These are phyloP conservation scores for Chlorella sp. DNA, from an alignment of 139 green algal species.

Conservation along the genomic window DNA sequence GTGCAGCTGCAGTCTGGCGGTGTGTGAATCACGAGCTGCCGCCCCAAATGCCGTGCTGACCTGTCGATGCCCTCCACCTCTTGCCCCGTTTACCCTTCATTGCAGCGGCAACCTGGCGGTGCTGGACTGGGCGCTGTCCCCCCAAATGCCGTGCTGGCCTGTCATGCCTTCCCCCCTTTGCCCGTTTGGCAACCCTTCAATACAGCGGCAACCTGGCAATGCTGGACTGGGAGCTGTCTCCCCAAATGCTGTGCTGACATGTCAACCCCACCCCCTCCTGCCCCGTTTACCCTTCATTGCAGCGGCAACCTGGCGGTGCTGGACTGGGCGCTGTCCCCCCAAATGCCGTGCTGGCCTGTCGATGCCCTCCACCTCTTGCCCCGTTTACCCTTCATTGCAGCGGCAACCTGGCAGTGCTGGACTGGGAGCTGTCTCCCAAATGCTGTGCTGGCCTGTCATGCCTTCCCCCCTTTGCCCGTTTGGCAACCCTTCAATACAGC, in stretches of 20 bases:
- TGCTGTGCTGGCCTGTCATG: conserved; percentile 60
- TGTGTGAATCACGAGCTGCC: conserved; percentile 69
- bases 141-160: conserved; percentile 38
- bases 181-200: not conserved
- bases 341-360: too few relatives aligned
- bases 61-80: not conserved
- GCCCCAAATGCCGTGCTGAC: conserved; percentile 38
- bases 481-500: too few relatives aligned
- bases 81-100: not conserved
- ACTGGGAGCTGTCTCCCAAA: conserved; percentile 65
- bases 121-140: conserved; percentile 59
- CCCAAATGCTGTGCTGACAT: too few relatives aligned
- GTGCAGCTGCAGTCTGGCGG: conserved; percentile 80
- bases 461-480: not conserved
- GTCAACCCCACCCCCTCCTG: too few relatives aligned
- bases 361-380: too few relatives aligned
- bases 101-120: conserved; percentile 82
- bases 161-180: not conserved
- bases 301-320: not conserved
- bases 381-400: not conserved
- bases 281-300: not conserved
- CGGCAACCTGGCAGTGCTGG: conserved; percentile 13
- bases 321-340: not conserved
- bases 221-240: not conserved
- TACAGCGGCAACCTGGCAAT: not conserved